phyloP scores from a whole-genome alignment of 768 basidiomycete genomes.

The Trametopsis cervina region DNA sequence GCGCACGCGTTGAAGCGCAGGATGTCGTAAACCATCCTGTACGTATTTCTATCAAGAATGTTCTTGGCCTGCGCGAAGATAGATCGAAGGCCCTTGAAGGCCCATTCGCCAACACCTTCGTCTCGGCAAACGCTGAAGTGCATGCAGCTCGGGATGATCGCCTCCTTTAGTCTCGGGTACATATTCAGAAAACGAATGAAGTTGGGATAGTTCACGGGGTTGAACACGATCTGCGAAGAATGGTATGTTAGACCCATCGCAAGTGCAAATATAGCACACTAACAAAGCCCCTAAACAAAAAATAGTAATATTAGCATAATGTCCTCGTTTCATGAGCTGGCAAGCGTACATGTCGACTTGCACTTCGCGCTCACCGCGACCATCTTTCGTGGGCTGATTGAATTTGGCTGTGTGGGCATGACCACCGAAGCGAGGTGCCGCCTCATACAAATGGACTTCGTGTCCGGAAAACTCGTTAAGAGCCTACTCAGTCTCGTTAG shows the following conservation, averaged over 20 bases:
- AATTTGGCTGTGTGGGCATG: constrained; percentile 72
- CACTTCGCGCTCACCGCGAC: constrained; percentile 22
- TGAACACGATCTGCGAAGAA: constrained; percentile 58
- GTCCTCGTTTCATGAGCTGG: background rate
- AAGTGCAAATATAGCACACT: too few species aligned
- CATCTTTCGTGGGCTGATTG: constrained; percentile 28
- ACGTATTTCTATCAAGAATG: constrained; percentile 57
- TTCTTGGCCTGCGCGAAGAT: constrained; percentile 65
- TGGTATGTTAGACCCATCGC: too few species aligned
- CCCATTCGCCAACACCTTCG: constrained; percentile 67
- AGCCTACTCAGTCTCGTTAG: constrained; percentile 31
- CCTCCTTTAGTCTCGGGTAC: constrained; percentile 33
- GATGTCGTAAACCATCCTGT: constrained; percentile 67
- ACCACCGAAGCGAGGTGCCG: constrained; percentile 59
- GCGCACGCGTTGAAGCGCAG: constrained; percentile 69
- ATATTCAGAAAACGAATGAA: constrained; percentile 61
- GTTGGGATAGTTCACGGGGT: constrained; percentile 73
- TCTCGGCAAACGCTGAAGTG: constrained; percentile 74
- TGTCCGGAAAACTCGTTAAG: constrained; percentile 70
- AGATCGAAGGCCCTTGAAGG: constrained; percentile 51
- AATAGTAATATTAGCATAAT: too few species aligned
- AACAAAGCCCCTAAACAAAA: constrained; percentile 46
- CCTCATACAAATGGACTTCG: constrained; percentile 70
- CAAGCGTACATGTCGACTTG: constrained; percentile 64
- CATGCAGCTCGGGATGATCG: constrained; percentile 60